These are phyloP conservation scores for Pythium dissimile DNA, from an alignment of 352 stramenopile species.

Conservation along the genomic window DNA sequence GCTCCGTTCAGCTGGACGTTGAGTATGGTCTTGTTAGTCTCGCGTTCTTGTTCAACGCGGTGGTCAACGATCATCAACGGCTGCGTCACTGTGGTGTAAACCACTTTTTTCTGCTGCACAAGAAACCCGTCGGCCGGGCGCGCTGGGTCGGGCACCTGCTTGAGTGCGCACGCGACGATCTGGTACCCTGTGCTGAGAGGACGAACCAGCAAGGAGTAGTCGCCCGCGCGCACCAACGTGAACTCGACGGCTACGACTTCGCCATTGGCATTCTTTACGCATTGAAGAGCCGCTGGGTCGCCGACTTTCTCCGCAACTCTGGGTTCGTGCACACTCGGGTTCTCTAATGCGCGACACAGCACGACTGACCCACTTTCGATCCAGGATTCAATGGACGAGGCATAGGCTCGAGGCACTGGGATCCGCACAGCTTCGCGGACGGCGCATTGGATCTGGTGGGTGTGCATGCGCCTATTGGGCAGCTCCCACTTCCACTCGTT, in stretches of 20 bases:
- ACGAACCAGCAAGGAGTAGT: constrained; percentile 33
- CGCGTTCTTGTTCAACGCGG: constrained; percentile 7
- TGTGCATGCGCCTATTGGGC: constrained; percentile 26
- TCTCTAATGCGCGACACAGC: constrained; percentile 29
- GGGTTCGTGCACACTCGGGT: neutral
- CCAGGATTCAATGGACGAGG: constrained; percentile 27
- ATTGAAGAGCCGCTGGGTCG: constrained; percentile 7
- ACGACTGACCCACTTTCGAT: constrained; percentile 19
- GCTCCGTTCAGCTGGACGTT: neutral
- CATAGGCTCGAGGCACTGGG: constrained; percentile 31
- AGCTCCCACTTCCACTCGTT: constrained; percentile 36
- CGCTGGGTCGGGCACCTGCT: no score
- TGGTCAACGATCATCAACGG: constrained; percentile 33
- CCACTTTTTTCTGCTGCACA: constrained; percentile 20
- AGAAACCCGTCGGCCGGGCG: constrained; percentile 2
- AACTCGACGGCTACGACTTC: constrained; percentile 12
- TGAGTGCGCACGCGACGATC: constrained; percentile 22
- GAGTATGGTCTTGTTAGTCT: neutral
- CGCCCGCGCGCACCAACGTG: constrained; percentile 3
- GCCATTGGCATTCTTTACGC: constrained; percentile 22
- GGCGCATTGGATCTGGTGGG: constrained; percentile 29
- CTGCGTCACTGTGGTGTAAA: neutral
- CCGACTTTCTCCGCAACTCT: constrained; percentile 25
- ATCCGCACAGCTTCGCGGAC: constrained; percentile 29
- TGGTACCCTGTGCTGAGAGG: constrained; percentile 32